Evolutionary conservation across 306 rosid species (phyloP).

Genomic region (Prunus kanzakura): DNA sequence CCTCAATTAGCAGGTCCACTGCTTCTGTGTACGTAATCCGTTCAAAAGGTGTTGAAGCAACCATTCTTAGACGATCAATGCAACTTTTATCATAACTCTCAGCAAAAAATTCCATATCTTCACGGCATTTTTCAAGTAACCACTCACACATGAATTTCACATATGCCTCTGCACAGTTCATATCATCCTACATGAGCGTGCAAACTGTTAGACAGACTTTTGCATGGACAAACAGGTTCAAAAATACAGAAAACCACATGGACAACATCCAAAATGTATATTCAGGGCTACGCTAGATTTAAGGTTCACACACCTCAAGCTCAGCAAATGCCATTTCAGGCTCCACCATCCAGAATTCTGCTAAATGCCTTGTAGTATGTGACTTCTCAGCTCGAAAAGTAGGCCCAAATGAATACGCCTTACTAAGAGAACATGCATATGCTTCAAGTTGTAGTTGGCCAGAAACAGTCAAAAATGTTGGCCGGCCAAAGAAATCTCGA

Average conservation of each 20-base stretch:
- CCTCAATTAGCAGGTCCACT: conserved; percentile 61
- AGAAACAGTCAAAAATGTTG: conserved; percentile 55
- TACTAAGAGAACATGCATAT: conserved; percentile 66
- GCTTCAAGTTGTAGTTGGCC: conserved; percentile 92
- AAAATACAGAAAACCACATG: too few relatives aligned
- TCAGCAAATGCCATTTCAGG: not conserved
- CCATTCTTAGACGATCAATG: not conserved
- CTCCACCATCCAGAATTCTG: not conserved
- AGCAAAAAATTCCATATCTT: too few relatives aligned
- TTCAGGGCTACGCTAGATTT: too few relatives aligned
- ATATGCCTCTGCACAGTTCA: not conserved
- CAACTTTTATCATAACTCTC: too few relatives aligned
- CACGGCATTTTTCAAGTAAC: too few relatives aligned
- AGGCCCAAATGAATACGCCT: conserved; percentile 79
- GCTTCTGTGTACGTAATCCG: conserved; percentile 68
- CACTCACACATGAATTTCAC: not conserved
- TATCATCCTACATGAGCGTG: too few relatives aligned
- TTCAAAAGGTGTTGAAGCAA: not conserved
- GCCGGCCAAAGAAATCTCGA: not conserved
- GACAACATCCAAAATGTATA: too few relatives aligned
- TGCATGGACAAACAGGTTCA: not conserved
- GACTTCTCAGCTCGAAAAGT: not conserved
- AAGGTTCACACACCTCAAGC: not conserved
- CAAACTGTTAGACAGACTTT: too few relatives aligned
- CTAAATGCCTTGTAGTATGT: not conserved